Percentiles rank a stretch among this genome's conserved stretches.
Evolutionary conservation across 176 grass and related monocot genomes (phyloP).

Genomic region (Typha latifolia): DNA sequence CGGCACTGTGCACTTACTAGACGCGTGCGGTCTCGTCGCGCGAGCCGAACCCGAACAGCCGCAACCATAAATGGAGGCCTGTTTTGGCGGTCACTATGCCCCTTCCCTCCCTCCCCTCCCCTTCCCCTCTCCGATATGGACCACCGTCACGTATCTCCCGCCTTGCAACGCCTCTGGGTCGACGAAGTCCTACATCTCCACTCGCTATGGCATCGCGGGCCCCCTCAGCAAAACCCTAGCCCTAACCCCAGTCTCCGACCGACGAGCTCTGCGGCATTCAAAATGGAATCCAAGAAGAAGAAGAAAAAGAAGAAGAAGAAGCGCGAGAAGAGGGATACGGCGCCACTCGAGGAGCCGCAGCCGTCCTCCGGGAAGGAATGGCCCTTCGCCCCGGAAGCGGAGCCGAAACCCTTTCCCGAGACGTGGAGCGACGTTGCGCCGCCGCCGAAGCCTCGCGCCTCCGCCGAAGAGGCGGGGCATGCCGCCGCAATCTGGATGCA

Average conservation of each 20-base stretch:
- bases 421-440: conserved; percentile 2
- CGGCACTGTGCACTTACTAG: too few relatives aligned
- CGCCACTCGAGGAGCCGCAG: background rate
- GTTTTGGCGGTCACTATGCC: background rate
- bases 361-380: conserved; percentile 12
- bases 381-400: background rate
- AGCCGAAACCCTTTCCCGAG: background rate
- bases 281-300: conserved; percentile 1
- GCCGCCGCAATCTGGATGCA: conserved; percentile 13
- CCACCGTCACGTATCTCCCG: conserved; percentile 3
- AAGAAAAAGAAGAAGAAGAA: conserved; percentile 8
- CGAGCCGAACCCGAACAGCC: too few relatives aligned
- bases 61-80: background rate
- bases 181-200: conserved; percentile 65
- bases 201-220: conserved; percentile 48
- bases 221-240: background rate
- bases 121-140: background rate
- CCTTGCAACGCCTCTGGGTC: conserved; percentile 17
- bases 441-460: background rate
- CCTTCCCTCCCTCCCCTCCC: too few relatives aligned
- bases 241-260: background rate
- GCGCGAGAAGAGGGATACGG: background rate
- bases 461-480: background rate
- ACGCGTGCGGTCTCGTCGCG: too few relatives aligned
- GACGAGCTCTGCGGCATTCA: background rate